Evolutionary conservation across 1,284 basidiomycete species (phyloP).

Genomic region (Coniophora puteana): DNA sequence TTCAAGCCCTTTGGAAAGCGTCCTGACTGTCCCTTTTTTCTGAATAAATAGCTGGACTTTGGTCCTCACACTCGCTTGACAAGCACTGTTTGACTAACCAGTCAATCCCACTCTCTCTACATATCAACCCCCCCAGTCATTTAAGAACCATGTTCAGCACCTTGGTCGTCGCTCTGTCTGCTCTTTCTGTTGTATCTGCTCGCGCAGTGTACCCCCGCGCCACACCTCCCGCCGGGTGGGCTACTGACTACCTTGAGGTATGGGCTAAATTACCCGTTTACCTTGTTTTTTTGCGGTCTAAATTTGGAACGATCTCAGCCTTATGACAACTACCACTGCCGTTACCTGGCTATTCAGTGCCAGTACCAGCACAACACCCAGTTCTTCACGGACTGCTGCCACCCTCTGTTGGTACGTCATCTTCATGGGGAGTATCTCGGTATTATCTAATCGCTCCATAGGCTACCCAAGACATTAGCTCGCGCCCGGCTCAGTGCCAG

Average conservation of each 20-base stretch:
- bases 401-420: conserved; percentile 42
- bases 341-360: conserved; percentile 60
- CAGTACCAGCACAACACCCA: conserved; percentile 55
- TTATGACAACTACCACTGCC: conserved; percentile 62
- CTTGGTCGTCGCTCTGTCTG: conserved; percentile 45
- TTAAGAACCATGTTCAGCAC: conserved; percentile 38
- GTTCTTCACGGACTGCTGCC: conserved; percentile 66
- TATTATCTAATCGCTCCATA: conserved; percentile 15
- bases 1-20: conserved; percentile 3
- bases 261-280: conserved; percentile 3
- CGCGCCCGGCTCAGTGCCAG: conserved; percentile 50
- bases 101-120: conserved; percentile 19
- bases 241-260: conserved; percentile 39
- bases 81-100: conserved; percentile 27
- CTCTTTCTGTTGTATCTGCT: conserved; percentile 41
- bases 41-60: conserved; percentile 9
- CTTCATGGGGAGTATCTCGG: neutral
- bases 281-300: conserved; percentile 9
- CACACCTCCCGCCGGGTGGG: conserved; percentile 41
- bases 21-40: conserved; percentile 3
- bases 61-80: conserved; percentile 22
- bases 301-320: conserved; percentile 26
- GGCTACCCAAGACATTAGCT: conserved; percentile 45
- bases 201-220: conserved; percentile 47
- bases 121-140: conserved; percentile 16